phyloP scores from a whole-genome alignment of 352 stramenopile genomes.

The Pythium insidiosum region DNA sequence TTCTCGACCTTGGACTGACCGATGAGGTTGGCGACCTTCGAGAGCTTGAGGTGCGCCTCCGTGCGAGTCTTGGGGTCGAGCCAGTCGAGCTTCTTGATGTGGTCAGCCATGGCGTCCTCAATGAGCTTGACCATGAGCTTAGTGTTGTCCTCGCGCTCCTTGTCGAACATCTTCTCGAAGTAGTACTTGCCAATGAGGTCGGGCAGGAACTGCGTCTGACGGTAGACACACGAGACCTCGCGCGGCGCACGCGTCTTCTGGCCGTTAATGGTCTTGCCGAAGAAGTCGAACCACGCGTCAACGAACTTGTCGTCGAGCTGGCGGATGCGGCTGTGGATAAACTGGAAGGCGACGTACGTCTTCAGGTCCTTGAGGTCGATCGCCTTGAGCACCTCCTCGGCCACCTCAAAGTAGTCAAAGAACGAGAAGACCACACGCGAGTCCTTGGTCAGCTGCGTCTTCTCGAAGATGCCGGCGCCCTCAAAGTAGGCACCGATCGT shows the following conservation, averaged over 20 bases:
- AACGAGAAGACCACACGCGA: slow-evolving; percentile 26
- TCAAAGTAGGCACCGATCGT: slow-evolving; percentile 24
- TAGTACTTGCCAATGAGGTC: slow-evolving; percentile 70
- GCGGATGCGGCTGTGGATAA: slow-evolving; percentile 21
- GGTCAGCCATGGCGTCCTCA: slow-evolving; percentile 60
- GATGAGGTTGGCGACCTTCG: slow-evolving; percentile 22
- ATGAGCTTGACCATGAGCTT: slow-evolving; percentile 77
- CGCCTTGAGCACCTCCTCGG: slow-evolving; percentile 23
- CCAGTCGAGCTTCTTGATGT: slow-evolving; percentile 84
- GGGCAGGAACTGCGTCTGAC: slow-evolving; percentile 23
- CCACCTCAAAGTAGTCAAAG: slow-evolving; percentile 34
- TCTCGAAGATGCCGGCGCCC: slow-evolving; percentile 23
- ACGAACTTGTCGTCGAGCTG: slow-evolving; percentile 58
- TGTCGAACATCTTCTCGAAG: slow-evolving; percentile 66
- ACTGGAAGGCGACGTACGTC: slow-evolving; percentile 35
- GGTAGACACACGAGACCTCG: slow-evolving; percentile 46
- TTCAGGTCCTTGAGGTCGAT: slow-evolving; percentile 33
- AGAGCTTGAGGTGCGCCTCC: slow-evolving; percentile 79
- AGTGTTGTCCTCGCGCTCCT: slow-evolving; percentile 51
- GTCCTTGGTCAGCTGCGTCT: slow-evolving; percentile 19
- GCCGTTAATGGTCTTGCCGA: slow-evolving; percentile 54
- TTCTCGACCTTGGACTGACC: slow-evolving; percentile 28
- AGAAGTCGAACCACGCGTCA: slow-evolving; percentile 85
- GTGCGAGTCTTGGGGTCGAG: slow-evolving; percentile 75
- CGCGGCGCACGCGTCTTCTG: slow-evolving; percentile 44